These are phyloP conservation scores for Lithospermum erythrorhizon DNA, from an alignment of 257 asterid species.

Conservation along the genomic window DNA sequence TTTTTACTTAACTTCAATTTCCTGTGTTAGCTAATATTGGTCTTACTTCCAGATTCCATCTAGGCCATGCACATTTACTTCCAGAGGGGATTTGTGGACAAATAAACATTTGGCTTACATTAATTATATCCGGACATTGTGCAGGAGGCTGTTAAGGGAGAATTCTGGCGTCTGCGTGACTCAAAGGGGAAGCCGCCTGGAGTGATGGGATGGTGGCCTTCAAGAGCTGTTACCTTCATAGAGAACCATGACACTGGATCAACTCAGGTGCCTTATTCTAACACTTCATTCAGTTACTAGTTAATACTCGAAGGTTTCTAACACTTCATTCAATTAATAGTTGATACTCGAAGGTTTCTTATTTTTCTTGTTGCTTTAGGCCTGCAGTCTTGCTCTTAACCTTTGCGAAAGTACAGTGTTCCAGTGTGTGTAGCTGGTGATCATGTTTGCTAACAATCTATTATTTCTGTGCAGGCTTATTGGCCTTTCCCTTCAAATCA, in stretches of 20 bases:
- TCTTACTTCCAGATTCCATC: background rate
- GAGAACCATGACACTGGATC: constrained; percentile 98
- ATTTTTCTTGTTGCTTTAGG: background rate
- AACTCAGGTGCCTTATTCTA: constrained; percentile 50
- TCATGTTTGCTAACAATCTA: constrained; percentile 9
- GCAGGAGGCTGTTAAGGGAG: constrained; percentile 95
- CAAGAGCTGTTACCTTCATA: constrained; percentile 84
- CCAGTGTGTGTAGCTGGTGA: background rate
- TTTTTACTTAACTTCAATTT: background rate
- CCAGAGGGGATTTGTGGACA: background rate
- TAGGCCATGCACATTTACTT: background rate
- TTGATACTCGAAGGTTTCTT: background rate
- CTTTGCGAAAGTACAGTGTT: no score
- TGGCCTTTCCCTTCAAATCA: constrained; percentile 94
- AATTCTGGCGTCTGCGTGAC: constrained; percentile 85
- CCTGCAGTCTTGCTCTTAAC: background rate
- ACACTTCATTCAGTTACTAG: no score
- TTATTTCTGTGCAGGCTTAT: constrained; percentile 51
- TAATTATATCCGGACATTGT: constrained; percentile 1
- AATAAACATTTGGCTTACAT: background rate
- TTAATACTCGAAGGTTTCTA: no score
- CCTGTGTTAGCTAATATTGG: background rate
- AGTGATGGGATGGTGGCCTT: constrained; percentile 94
- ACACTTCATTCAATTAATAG: no score
- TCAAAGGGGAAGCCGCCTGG: constrained; percentile 86